phyloP scores from a whole-genome alignment of 768 basidiomycete species.

The Rhizopogon salebrosus region DNA sequence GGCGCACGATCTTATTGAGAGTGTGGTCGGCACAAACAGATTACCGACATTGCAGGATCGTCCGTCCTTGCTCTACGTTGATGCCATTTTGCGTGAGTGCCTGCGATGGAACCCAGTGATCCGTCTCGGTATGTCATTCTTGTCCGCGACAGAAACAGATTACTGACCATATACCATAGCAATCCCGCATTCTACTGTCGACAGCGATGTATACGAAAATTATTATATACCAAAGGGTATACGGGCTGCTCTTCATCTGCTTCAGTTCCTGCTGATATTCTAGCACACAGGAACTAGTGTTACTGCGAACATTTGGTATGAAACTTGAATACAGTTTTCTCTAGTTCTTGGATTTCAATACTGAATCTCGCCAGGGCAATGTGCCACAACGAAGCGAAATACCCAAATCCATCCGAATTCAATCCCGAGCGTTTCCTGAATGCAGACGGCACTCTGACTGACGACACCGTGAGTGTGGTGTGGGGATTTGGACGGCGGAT shows the following conservation, averaged over 20 bases:
- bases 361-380: slow-evolving; percentile 23
- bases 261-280: neutral
- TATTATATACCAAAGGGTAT: slow-evolving; percentile 3
- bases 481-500: slow-evolving; percentile 6
- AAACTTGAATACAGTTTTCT: neutral
- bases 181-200: neutral
- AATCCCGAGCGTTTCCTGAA: slow-evolving; percentile 31
- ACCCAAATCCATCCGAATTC: slow-evolving; percentile 30
- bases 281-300: slow-evolving; percentile 18
- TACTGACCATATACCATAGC: neutral
- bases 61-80: slow-evolving; percentile 8
- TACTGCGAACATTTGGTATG: slow-evolving; percentile 25
- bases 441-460: neutral
- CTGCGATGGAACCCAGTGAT: neutral
- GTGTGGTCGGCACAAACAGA: slow-evolving; percentile 5
- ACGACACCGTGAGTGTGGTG: slow-evolving; percentile 1
- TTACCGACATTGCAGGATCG: slow-evolving; percentile 9
- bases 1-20: slow-evolving; percentile 9
- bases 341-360: neutral
- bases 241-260: neutral
- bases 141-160: neutral
- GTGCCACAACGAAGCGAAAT: slow-evolving; percentile 26
- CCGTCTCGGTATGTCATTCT: neutral
- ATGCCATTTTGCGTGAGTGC: slow-evolving; percentile 10
- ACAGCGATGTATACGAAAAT: neutral